Evolutionary conservation across 352 stramenopile genomes (phyloP), one percentile per base, ranked within the genome.

Genomic region (Phytophthora palmivora): DNA sequence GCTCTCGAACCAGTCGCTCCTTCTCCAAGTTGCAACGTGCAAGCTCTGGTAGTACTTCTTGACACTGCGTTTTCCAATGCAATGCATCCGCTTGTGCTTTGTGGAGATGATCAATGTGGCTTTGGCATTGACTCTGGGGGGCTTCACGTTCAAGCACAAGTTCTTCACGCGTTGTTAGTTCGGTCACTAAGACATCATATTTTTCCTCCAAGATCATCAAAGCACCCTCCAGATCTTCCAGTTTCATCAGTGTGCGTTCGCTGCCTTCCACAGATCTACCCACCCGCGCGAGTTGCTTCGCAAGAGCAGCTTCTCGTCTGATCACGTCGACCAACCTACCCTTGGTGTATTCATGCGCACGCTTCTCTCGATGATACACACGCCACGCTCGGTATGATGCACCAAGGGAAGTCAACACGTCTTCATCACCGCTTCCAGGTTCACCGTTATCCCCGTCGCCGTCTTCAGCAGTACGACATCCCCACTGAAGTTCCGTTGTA

Each of bases 301-400:
- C 12, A 26, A 70, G 36, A 11, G 28, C 33, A 37, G 53, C n/a
- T 72, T 76, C 63, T 30, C 58, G 63, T 50, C 49, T 54, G 19
- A 73, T 57, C 9, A 37, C 34, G 18, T 47, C 58, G 16, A 70
- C 68, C 22, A 76, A 50, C 28, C 54, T 73, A 37, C 42, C 66
- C 39, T 70, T 76, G 28, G 63, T 76, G 53, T 73, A 73, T 26
- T 66, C 68, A 24, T 76, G 68, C 6, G 68, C 68, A 19, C 58
- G 49, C 36, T 76, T 76, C 38, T 76, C 67, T 47, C 63, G 49
- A 57, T 70, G 54, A 38, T 70, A 72, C 33, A 63, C 47, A 3
- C 58, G 63, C 58, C 58, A 70, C 10, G 63, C 63, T 57, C 68
- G 52, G 55, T 67, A 65, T n/a, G 64, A 68, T 12, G 63, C 52